phyloP scores from a whole-genome alignment of 768 basidiomycete species.

The Lentinus brumalis region DNA sequence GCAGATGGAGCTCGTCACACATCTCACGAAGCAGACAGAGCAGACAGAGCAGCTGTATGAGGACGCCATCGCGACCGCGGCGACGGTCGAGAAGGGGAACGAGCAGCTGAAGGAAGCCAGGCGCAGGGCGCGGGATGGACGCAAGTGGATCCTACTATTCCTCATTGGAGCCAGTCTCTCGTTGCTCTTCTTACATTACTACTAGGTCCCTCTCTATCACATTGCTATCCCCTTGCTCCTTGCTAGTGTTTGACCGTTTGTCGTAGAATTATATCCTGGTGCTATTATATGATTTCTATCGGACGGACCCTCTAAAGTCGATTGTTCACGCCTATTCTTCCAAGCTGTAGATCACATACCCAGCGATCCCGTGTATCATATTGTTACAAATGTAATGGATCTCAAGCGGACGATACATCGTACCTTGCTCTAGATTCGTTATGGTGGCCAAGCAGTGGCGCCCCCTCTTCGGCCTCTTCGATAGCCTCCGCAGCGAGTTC shows the following conservation, averaged over 20 bases:
- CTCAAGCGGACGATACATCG: conserved; percentile 16
- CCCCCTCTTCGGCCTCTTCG: conserved; percentile 63
- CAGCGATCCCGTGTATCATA: conserved; percentile 12
- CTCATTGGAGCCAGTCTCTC: conserved; percentile 90
- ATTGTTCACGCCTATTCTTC: conserved; percentile 6
- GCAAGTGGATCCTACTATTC: conserved; percentile 90
- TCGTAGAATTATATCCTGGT: background rate
- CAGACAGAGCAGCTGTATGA: conserved; percentile 93
- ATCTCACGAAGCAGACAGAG: conserved; percentile 88
- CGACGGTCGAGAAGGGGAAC: conserved; percentile 88
- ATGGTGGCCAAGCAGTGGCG: conserved; percentile 48
- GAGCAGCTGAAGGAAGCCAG: conserved; percentile 87
- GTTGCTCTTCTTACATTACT: conserved; percentile 91
- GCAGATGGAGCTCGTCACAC: conserved; percentile 88
- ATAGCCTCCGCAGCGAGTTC: conserved; percentile 60
- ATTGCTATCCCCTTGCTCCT: background rate
- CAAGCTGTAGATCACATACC: conserved; percentile 14
- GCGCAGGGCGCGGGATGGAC: conserved; percentile 81
- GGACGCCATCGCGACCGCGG: conserved; percentile 87
- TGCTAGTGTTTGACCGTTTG: background rate
- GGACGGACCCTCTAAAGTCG: conserved; percentile 6
- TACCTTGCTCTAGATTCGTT: conserved; percentile 14
- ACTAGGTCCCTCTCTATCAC: conserved; percentile 41
- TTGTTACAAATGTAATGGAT: conserved; percentile 9
- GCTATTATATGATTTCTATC: conserved; percentile 1